Evolutionary conservation across 371 early-diverging fungal species (phyloP).

Genomic region (Batkoa obscura): DNA sequence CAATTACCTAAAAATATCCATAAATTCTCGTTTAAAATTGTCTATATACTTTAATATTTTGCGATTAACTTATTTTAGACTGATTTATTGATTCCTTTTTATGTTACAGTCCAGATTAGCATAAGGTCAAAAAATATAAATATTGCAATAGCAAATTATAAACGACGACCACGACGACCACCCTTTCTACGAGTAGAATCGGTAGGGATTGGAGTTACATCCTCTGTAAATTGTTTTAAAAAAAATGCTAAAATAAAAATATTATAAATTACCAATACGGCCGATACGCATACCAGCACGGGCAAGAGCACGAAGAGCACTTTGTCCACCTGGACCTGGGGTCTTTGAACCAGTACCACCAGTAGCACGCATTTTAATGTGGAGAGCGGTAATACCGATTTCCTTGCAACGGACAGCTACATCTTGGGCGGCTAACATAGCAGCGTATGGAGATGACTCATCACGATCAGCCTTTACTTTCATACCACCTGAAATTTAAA

Average conservation of each 20-base stretch:
- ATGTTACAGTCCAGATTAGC: too few species aligned
- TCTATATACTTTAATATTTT: too few species aligned
- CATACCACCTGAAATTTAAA: conserved; percentile 79
- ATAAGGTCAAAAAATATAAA: background rate
- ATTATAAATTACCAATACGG: conserved; percentile 37
- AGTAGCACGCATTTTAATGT: conserved; percentile 99
- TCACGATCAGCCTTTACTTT: conserved; percentile 99
- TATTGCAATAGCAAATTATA: conserved; percentile 31
- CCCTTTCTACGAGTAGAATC: conserved; percentile 99
- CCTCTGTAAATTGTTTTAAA: conserved; percentile 37
- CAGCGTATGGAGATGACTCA: conserved; percentile 99
- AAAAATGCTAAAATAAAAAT: background rate
- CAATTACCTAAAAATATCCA: too few species aligned
- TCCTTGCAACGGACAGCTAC: conserved; percentile 98
- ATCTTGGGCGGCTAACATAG: conserved; percentile 99
- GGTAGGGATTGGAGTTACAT: conserved; percentile 98
- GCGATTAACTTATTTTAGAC: too few species aligned
- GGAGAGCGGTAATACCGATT: conserved; percentile 98
- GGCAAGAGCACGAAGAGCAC: conserved; percentile 98
- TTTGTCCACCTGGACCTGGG: conserved; percentile 99
- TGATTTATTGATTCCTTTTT: too few species aligned
- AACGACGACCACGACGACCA: conserved; percentile 99
- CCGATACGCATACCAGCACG: conserved; percentile 98
- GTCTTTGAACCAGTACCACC: conserved; percentile 99
- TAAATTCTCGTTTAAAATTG: too few species aligned